phyloP scores from a whole-genome alignment of 2,329 filamentous ascomycete species.

The Penicillium verrucosum region DNA sequence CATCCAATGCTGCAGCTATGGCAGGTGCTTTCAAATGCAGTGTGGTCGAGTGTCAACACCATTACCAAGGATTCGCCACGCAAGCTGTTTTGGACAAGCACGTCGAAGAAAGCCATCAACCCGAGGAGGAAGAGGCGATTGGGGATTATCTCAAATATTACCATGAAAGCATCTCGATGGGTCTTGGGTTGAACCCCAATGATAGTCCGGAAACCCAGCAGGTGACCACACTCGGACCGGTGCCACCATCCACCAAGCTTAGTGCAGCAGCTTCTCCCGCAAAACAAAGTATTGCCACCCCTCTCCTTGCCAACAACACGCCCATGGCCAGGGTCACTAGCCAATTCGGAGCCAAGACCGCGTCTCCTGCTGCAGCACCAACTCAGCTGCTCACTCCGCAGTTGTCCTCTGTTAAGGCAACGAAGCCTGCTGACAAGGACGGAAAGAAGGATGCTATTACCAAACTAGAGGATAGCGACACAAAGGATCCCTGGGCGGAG shows the following conservation, averaged over 20 bases:
- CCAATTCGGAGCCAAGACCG: constrained; percentile 33
- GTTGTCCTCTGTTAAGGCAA: constrained; percentile 22
- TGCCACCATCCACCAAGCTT: constrained; percentile 17
- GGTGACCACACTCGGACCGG: constrained; percentile 8
- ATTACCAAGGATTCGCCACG: constrained; percentile 54
- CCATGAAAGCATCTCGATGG: constrained; percentile 51
- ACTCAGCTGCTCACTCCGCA: constrained; percentile 35
- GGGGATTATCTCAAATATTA: constrained; percentile 57
- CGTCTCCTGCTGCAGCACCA: constrained; percentile 31
- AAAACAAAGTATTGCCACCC: constrained; percentile 31
- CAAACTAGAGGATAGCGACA: constrained; percentile 7
- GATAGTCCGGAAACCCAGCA: constrained; percentile 19
- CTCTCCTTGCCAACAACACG: constrained; percentile 28
- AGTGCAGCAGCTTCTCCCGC: constrained; percentile 20
- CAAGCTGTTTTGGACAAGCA: constrained; percentile 56
- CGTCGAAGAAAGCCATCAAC: constrained; percentile 52
- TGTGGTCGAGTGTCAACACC: constrained; percentile 52
- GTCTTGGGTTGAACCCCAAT: constrained; percentile 44
- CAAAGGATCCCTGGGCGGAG: constrained; percentile 38
- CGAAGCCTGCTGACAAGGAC: constrained; percentile 26
- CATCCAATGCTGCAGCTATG: constrained; percentile 37
- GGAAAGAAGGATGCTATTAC: constrained; percentile 4
- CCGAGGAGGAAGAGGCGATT: constrained; percentile 41
- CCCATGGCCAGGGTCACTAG: constrained; percentile 35
- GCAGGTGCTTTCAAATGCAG: constrained; percentile 53